Base-by-base conservation (phyloP, 768 basidiomycete genomes). In the Russula foetens region DNA sequence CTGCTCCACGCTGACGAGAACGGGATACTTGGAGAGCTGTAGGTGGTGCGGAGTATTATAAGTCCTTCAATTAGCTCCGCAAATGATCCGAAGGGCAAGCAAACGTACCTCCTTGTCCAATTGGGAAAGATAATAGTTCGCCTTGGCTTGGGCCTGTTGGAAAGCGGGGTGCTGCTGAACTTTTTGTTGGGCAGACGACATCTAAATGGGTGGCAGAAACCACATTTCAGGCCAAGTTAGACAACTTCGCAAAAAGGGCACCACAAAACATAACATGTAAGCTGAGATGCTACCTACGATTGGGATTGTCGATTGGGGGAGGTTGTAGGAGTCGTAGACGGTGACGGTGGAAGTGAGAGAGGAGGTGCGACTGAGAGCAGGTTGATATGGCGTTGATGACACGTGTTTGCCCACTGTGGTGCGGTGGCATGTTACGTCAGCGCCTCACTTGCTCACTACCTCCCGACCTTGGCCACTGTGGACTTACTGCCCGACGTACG, bases 91-190 rank as follows among this genome's bases (percentile, higher is more conserved):
- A 63, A 28, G 47, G 24, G 23, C 33, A 35, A 21, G n/a, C 48
- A 21, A 11, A 76, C 83, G 41, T 46, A 93, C 95, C 88, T 98
- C 95, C 74, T 97, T 97, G 80, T 98, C 96, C 70, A 98, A 88
- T 79, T 95, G 90, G 74, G 72, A 76, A 70, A 92, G 75, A 72
- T 97, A 92, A 76, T 87, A 83, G 67, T 79, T 79, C 63, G 85
- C 89, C 79, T 88, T 90, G 72, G 83, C 85, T 75, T 89, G 85
- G 26, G 84, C 92, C 75, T 95, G 90, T 68, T 89, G 67, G 77
- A 87, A 84, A 69, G 85, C 79, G 33, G 94, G 93, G 77, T 96
- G 94, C 71, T 89, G 86, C 76, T 92, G 86, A 65, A 94, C 73
- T 75, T 86, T 87, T 78, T 92, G 84, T 26, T 84, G 74, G 60